Evolutionary conservation across 352 stramenopile species (phyloP), one percentile per base, ranked within the genome.

Genomic region (Phytophthora rubi): DNA sequence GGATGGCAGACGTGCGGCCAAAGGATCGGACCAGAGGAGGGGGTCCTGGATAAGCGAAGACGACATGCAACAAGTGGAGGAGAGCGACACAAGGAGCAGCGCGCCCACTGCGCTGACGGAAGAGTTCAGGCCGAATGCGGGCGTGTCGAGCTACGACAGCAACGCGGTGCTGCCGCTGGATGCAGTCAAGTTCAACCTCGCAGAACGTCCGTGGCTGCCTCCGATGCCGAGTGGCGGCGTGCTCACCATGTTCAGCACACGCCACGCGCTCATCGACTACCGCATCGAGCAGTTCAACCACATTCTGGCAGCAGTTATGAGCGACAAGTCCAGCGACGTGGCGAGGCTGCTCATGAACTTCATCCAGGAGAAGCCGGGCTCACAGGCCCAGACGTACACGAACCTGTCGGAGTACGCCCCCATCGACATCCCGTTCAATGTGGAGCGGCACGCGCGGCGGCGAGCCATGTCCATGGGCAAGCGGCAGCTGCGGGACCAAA

Each of bases 311-410:
- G 86, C 86, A 3, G 85, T 88, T 21, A 80, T 94, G 70, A 88
- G 82, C 51, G 84, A 92, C 69, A 79, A 74, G 45, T 90, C 81
- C 6, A 75, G 64, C 15, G 68, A 79, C 6, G 86, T 94, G 57
- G 80, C 83, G 18, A 80, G 70, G n/a, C 55, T 86, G 65, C 76
- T 94, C 37, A 88, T 84, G 77, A 85, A 84, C 51, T 92, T 94
- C 53, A 91, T 94, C 57, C 84, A 94, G 62, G 84, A 94, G 65
- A 90, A 90, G 28, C 86, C 86, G 0, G 85, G 80, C 42, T 74
- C 73, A 1, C 81, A 83, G 51, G 63, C 70, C n/a, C 77, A 77
- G 51, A 79, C 75, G 51, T 94, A 94, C 73, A 89, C 87, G 58
- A 88, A 74, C 44, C 73, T 94, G 48, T 84, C 83, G 21, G 85